Percentiles rank a stretch among this genome's conserved stretches.
These are phyloP conservation scores for Kodamaea restingae DNA, from an alignment of 805 yeast species.

Conservation along the genomic window DNA sequence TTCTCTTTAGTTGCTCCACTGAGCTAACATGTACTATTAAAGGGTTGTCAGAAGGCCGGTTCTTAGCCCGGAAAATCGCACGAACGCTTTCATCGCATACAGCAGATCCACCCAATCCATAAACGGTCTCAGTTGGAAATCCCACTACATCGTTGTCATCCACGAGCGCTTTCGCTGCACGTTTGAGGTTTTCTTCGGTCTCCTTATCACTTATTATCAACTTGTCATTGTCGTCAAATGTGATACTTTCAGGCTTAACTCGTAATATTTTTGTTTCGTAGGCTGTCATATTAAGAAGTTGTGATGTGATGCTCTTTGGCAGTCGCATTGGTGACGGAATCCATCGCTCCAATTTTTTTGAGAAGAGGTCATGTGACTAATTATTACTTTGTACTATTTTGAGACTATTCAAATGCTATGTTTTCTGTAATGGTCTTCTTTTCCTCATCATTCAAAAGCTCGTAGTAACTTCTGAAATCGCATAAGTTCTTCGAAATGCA, in stretches of 20 bases:
- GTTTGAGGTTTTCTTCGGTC: conserved; percentile 47
- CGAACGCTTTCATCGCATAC: conserved; percentile 66
- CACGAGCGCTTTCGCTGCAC: conserved; percentile 57
- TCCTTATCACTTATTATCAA: conserved; percentile 44
- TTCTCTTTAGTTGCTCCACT: conserved; percentile 60
- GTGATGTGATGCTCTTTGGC: neutral
- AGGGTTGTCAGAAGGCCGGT: conserved; percentile 94
- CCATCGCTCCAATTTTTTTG: conserved; percentile 2
- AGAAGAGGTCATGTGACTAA: neutral
- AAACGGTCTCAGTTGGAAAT: conserved; percentile 96
- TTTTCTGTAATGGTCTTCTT: conserved; percentile 49
- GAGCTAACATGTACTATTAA: conserved; percentile 87
- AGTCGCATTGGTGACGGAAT: conserved; percentile 5
- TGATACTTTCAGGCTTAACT: conserved; percentile 52
- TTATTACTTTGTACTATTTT: neutral
- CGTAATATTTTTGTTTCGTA: conserved; percentile 40
- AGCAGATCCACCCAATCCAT: conserved; percentile 91
- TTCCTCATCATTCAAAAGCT: conserved; percentile 48
- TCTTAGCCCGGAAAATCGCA: conserved; percentile 81
- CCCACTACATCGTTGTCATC: conserved; percentile 62
- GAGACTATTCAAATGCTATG: conserved; percentile 29
- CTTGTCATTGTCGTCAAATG: conserved; percentile 41
- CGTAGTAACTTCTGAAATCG: conserved; percentile 51
- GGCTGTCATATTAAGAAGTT: conserved; percentile 2
- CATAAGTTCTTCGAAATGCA: conserved; percentile 47